phyloP scores from a whole-genome alignment of 2,329 filamentous ascomycete species.

The Colletotrichum chrysophilum region DNA sequence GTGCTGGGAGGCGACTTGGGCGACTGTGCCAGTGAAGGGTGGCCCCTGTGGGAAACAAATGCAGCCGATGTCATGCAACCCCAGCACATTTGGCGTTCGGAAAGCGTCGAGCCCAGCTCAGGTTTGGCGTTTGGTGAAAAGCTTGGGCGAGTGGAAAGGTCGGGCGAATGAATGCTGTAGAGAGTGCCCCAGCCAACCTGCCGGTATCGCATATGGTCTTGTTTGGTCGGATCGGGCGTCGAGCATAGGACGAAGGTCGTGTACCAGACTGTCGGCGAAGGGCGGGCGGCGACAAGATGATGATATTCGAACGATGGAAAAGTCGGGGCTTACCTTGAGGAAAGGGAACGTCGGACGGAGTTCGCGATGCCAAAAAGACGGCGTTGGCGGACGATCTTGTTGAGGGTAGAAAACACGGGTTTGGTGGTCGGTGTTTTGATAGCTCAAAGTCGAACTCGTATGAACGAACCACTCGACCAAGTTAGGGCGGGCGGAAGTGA shows the following conservation, averaged over 20 bases:
- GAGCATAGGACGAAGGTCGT: not conserved
- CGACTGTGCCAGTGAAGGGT: not conserved
- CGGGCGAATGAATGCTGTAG: not conserved
- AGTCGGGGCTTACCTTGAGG: conserved; percentile 3
- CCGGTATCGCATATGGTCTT: not conserved
- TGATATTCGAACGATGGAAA: not conserved
- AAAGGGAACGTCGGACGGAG: not conserved
- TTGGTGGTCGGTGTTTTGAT: not conserved
- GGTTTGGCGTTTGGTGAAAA: not conserved
- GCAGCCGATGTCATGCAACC: not conserved
- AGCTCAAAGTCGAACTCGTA: not conserved
- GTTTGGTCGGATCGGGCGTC: not conserved
- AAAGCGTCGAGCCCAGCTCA: not conserved
- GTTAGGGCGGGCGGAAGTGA: not conserved
- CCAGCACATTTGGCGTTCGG: not conserved
- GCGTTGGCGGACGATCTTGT: not conserved
- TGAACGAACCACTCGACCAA: not conserved
- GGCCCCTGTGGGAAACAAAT: conserved; percentile 1
- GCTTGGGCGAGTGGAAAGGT: not conserved
- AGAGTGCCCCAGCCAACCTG: not conserved
- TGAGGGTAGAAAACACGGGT: not conserved
- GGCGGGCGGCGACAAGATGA: not conserved
- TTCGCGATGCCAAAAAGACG: not conserved
- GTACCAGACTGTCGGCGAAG: not conserved
- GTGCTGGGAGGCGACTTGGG: not conserved